Evolutionary conservation across 768 basidiomycete species (phyloP).

Genomic region (Suillus alpinus): DNA sequence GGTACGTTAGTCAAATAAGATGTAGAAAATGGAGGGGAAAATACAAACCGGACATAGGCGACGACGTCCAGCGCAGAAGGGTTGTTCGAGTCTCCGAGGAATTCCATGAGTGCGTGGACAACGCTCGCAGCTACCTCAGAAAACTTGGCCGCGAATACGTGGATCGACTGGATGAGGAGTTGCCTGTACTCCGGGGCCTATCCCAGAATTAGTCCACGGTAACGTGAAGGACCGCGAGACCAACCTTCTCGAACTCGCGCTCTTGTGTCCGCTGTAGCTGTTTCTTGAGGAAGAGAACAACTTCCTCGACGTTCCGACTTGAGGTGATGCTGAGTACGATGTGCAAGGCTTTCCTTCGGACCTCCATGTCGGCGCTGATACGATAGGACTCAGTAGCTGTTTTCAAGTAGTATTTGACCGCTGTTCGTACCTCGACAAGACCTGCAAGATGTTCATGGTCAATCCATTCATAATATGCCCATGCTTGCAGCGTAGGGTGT

Average conservation of each 20-base stretch:
- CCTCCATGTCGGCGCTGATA: conserved; percentile 91
- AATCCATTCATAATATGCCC: conserved; percentile 88
- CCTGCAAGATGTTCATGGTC: conserved; percentile 93
- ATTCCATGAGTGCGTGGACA: conserved; percentile 90
- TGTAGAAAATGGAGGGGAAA: background rate
- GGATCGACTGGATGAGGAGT: conserved; percentile 94
- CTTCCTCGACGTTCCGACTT: conserved; percentile 93
- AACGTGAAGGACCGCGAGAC: background rate
- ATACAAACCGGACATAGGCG: conserved; percentile 63
- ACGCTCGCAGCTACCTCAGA: conserved; percentile 96
- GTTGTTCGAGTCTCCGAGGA: conserved; percentile 93
- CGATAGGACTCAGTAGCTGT: conserved; percentile 1
- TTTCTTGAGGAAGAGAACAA: conserved; percentile 95
- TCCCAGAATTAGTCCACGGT: background rate
- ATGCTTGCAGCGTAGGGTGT: conserved; percentile 76
- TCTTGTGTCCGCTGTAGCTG: conserved; percentile 94
- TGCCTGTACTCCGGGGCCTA: conserved; percentile 94
- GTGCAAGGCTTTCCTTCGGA: conserved; percentile 84
- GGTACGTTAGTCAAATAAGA: background rate
- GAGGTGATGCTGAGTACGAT: conserved; percentile 93
- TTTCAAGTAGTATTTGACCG: background rate
- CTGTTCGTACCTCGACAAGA: conserved; percentile 65
- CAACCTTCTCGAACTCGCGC: conserved; percentile 87
- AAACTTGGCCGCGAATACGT: conserved; percentile 94
- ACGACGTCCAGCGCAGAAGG: conserved; percentile 95